phyloP scores from a whole-genome alignment of 768 basidiomycete genomes.

The Serendipita indica region DNA sequence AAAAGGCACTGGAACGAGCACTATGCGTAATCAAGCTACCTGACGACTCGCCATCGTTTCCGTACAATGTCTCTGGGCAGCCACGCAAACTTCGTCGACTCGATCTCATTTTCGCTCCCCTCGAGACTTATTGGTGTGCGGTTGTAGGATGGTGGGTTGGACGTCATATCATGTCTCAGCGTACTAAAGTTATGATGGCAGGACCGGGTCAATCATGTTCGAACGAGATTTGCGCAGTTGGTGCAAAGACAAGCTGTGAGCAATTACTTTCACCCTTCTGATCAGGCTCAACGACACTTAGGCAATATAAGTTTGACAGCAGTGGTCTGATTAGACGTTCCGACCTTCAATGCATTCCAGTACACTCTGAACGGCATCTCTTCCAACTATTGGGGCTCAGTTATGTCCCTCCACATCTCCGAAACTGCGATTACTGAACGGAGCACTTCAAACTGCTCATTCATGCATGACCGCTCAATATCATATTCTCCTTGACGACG shows the following conservation, averaged over 20 bases:
- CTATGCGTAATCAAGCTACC: slow-evolving; percentile 68
- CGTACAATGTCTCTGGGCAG: slow-evolving; percentile 12
- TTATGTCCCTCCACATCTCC: slow-evolving; percentile 53
- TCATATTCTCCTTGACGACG: too few relatives aligned
- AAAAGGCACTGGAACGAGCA: slow-evolving; percentile 62
- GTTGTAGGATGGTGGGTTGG: slow-evolving; percentile 65
- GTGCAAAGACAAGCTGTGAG: slow-evolving; percentile 47
- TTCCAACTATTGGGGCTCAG: slow-evolving; percentile 55
- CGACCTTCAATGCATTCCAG: slow-evolving; percentile 45
- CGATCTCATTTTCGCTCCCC: slow-evolving; percentile 69
- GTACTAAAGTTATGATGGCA: slow-evolving; percentile 18
- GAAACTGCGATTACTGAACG: slow-evolving; percentile 56
- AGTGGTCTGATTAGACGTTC: slow-evolving; percentile 55
- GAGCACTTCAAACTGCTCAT: neutral
- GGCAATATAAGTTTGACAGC: slow-evolving; percentile 2
- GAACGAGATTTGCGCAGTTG: slow-evolving; percentile 67
- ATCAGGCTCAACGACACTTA: slow-evolving; percentile 10
- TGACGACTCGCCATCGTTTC: slow-evolving; percentile 17
- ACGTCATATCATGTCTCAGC: neutral
- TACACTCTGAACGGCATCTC: slow-evolving; percentile 54
- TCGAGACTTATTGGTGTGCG: slow-evolving; percentile 73
- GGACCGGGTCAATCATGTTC: slow-evolving; percentile 85
- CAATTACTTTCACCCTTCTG: neutral
- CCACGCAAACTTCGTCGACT: slow-evolving; percentile 46
- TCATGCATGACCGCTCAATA: too few relatives aligned